Base-by-base conservation (phyloP, 176 grass and related monocot species). In the Pharus latifolius region DNA sequence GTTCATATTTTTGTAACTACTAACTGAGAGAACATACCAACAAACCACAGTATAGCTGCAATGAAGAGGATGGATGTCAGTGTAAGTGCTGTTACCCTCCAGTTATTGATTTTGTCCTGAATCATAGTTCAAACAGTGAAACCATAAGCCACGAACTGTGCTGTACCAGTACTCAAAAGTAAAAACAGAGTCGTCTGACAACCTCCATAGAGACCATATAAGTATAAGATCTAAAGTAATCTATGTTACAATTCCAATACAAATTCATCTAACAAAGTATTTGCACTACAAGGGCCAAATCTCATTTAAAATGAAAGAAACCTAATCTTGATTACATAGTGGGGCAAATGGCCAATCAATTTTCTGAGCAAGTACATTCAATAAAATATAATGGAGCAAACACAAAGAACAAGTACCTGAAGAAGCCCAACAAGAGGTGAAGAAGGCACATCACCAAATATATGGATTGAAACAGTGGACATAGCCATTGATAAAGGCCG, bases 371-470 rank as follows among this genome's bases (percentile, higher is more conserved):
- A 78, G 29, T 46, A 12, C 6, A 9, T 53, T 17, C 3, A 38
- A 37, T 79, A 46, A 7, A 29, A 49, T 56, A 25, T 35, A 70
- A 14, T 35, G 6, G 13, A 75, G 40, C 40, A 65, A 62, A 38
- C 5, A 56, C 59, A 81, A 24, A 19, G 27, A 67, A 49, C 14
- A 70, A 20, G 65, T 63, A 99, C 95, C 95, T 99, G 82, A 67
- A 99, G 65, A 86, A 94, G 33, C 33, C 95, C 95, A 79, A 99
- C 95, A 49, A 99, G 65, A 64, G 95, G 95, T 48, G 95, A 94
- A 67, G 95, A 99, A 60, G 95, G 95, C 33, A 99, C 95, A 66
- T 99, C 95, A 60, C 95, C 95, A 62, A 99, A 99, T 91, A 99
- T 91, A 76, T 99, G 95, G 63, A 99, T 99, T 20, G 90, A 79